Evolutionary conservation across 148 eudicot species (phyloP).

Genomic region (Vaccinium corymbosum): DNA sequence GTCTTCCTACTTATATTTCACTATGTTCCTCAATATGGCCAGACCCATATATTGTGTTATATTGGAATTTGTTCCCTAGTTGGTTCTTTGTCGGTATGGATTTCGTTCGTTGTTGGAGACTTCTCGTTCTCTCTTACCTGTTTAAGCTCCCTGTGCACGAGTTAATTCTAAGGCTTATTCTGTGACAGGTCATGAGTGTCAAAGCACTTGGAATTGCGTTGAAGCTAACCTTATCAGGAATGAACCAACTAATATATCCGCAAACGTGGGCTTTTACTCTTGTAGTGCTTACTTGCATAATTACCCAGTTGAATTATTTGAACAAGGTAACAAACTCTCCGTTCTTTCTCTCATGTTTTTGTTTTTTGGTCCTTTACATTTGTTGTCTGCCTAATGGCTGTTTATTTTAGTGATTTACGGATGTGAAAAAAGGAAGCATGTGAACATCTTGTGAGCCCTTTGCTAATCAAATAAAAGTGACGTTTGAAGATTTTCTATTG

Average conservation of each 20-base stretch:
- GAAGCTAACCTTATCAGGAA: constrained; percentile 65
- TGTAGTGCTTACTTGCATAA: constrained; percentile 48
- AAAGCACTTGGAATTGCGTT: constrained; percentile 70
- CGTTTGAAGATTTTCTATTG: too few species aligned
- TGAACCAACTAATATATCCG: constrained; percentile 57
- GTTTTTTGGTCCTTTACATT: neutral
- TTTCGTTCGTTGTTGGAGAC: neutral
- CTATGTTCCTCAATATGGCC: constrained; percentile 55
- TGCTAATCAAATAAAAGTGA: neutral
- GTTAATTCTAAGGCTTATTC: constrained; percentile 16
- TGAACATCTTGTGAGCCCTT: neutral
- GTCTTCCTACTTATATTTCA: constrained; percentile 52
- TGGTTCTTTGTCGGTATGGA: constrained; percentile 61
- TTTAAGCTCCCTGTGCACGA: neutral
- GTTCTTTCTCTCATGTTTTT: neutral
- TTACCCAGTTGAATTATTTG: constrained; percentile 67
- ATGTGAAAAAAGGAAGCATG: neutral
- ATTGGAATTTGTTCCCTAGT: constrained; percentile 74
- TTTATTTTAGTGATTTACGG: neutral
- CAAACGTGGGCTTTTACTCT: constrained; percentile 62
- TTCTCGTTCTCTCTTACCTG: neutral
- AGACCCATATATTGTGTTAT: constrained; percentile 61
- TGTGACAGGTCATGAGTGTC: constrained; percentile 69
- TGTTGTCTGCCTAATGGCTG: neutral
- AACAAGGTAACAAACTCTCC: constrained; percentile 45